A percentile compares a stretch with the other conserved stretches of the same genome.
Evolutionary conservation across 108 stramenopile genomes (phyloP).

Genomic region (Cyclotella atomus): DNA sequence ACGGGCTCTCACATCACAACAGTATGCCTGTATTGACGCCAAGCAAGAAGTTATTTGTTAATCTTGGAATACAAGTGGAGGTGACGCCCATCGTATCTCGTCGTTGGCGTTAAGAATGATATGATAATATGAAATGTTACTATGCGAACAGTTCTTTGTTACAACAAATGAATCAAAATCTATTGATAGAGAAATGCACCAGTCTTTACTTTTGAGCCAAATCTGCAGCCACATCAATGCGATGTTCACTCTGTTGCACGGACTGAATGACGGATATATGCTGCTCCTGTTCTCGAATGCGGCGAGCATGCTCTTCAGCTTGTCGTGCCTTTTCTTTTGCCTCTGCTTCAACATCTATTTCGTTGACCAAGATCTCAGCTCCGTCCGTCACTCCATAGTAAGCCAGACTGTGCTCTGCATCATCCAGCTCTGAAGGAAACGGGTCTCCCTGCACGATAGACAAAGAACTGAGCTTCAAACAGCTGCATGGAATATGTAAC

Average conservation of each 20-base stretch:
- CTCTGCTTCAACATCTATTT: constrained; percentile 62
- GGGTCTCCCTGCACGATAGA: constrained; percentile 44
- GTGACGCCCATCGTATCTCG: constrained; percentile 18
- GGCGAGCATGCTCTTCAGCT: constrained; percentile 46
- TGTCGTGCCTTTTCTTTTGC: constrained; percentile 39
- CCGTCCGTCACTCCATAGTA: constrained; percentile 92
- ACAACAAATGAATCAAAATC: background rate
- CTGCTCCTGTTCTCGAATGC: constrained; percentile 53
- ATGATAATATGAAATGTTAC: too few relatives aligned
- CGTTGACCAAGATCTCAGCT: constrained; percentile 85
- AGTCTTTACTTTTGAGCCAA: constrained; percentile 5
- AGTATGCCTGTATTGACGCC: background rate
- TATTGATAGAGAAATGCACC: background rate
- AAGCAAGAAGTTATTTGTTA: constrained; percentile 15
- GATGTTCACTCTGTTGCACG: constrained; percentile 44
- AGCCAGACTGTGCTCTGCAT: constrained; percentile 66
- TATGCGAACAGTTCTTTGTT: too few relatives aligned
- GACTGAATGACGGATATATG: constrained; percentile 51
- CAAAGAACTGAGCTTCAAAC: background rate
- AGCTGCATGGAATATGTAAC: background rate
- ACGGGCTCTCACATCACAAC: background rate
- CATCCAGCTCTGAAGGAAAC: constrained; percentile 77
- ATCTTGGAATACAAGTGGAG: constrained; percentile 17
- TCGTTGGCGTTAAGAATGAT: background rate
- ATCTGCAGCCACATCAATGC: constrained; percentile 16